These are phyloP conservation scores for Scedosporium boydii DNA, from an alignment of 2,329 filamentous ascomycete species.

Conservation along the genomic window DNA sequence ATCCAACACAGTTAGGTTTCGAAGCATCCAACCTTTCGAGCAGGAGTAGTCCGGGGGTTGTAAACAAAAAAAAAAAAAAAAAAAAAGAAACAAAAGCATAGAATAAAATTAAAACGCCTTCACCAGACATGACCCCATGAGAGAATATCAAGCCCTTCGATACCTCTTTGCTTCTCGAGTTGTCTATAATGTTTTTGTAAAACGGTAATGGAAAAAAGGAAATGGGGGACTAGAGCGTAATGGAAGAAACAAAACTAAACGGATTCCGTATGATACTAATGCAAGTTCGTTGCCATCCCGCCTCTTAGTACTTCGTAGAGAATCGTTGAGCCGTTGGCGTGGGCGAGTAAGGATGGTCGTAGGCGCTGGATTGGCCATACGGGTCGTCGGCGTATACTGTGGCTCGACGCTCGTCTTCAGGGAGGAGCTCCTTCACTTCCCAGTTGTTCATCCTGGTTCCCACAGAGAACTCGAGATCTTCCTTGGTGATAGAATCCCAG, in stretches of 20 bases:
- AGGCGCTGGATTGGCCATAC: constrained; percentile 45
- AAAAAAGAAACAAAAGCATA: constrained; percentile 5
- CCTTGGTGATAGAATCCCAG: constrained; percentile 98
- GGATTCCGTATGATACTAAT: background rate
- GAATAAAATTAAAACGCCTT: constrained; percentile 9
- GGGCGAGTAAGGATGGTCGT: constrained; percentile 42
- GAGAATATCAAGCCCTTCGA: background rate
- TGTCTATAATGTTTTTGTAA: background rate
- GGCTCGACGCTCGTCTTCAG: constrained; percentile 67
- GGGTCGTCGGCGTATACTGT: constrained; percentile 65
- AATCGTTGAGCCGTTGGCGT: constrained; percentile 26
- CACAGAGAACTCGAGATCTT: constrained; percentile 97
- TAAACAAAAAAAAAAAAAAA: background rate
- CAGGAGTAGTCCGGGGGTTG: too few relatives aligned
- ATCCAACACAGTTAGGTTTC: too few relatives aligned
- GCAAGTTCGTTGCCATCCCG: background rate
- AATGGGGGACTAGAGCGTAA: background rate
- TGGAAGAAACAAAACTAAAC: background rate
- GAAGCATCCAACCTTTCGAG: too few relatives aligned
- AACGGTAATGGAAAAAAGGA: background rate
- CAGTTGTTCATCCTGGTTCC: constrained; percentile 93
- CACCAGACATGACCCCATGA: background rate
- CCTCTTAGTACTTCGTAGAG: constrained; percentile 34
- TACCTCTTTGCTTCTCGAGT: background rate
- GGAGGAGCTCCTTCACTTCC: constrained; percentile 89